Evolutionary conservation across 352 stramenopile species (phyloP), one percentile per base, ranked within the genome.

Genomic region (Globisporangium uncinulatum): DNA sequence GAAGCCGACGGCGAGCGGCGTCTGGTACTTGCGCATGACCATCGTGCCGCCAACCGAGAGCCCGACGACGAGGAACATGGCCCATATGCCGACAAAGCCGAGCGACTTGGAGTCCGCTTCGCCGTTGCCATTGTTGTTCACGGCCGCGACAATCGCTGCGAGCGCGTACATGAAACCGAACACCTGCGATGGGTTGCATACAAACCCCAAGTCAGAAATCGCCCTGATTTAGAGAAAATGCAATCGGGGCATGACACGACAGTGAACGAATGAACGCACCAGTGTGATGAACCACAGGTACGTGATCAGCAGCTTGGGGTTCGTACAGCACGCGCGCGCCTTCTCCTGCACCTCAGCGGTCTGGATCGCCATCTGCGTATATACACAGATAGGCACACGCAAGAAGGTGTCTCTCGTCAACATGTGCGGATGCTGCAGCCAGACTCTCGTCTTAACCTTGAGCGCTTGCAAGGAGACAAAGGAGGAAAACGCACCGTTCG

Each of bases 11-110:
- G 87, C 85, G 43, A 96, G 62, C 17, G 83, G 81, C 9, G 83
- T 94, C 69, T 89, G 74, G 73, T 94, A 92, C 71, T 92, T 91
- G 56, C 85, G 82, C 87, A 96, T 94, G 50, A 96, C 83, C 58
- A 96, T 74, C 47, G 87, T 95, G 55, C 85, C 87, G 53, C 85
- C 85, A 3, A 94, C 72, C 9, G 79, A 95, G 11, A 96, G 81
- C 3, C 65, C 70, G 21, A 94, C 56, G 53, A 95, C 73, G 31
- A 96, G 71, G 21, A 95, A 70, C 78, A 94, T 93, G 37, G 80
- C 76, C 79, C 80, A 93, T 46, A 95, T 70, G 56, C 80, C 85
- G 13, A 89, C 82, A 43, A 92, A 94, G 39, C 79, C 76, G 34
- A 94, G 70, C 54, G 79, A 89, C 67, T 90, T 93, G 57, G 77